These are phyloP conservation scores for Vitellaria paradoxa DNA, from an alignment of 179 eudicot species.

Conservation along the genomic window DNA sequence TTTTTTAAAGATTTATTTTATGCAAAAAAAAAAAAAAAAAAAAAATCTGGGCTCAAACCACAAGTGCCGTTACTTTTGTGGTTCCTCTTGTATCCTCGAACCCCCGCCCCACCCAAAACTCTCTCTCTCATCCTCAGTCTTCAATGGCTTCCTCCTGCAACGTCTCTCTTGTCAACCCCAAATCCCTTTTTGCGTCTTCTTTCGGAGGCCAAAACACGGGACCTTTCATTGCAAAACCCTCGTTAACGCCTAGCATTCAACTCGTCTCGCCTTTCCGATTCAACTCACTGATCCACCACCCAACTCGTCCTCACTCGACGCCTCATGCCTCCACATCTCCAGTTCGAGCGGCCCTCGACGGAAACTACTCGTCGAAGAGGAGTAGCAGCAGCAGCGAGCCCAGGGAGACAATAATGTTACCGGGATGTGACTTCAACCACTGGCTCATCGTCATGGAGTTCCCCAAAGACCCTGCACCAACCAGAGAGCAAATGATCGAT, in stretches of 20 bases:
- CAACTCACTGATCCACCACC: constrained; percentile 14
- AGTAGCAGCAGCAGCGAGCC: constrained; percentile 42
- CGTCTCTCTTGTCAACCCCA: neutral
- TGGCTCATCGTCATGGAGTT: constrained; percentile 97
- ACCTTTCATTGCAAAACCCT: neutral
- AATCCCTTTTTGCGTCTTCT: neutral
- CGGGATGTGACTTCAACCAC: constrained; percentile 90
- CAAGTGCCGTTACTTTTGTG: neutral
- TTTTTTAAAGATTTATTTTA: too few species aligned
- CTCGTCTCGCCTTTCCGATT: constrained; percentile 9
- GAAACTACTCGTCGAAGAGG: constrained; percentile 37
- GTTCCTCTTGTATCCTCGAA: too few species aligned
- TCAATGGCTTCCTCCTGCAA: constrained; percentile 16
- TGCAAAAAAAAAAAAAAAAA: too few species aligned
- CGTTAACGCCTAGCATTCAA: neutral
- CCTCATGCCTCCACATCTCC: neutral
- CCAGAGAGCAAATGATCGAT: constrained; percentile 90
- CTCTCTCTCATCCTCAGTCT: neutral
- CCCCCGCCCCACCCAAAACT: too few species aligned
- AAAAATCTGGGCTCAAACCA: neutral
- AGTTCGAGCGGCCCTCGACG: constrained; percentile 38
- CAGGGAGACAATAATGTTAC: constrained; percentile 83
- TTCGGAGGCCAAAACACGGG: neutral
- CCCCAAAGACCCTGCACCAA: constrained; percentile 88
- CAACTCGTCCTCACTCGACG: constrained; percentile 1